These are phyloP conservation scores for Daedalea quercina DNA, from an alignment of 768 basidiomycete species.

Conservation along the genomic window DNA sequence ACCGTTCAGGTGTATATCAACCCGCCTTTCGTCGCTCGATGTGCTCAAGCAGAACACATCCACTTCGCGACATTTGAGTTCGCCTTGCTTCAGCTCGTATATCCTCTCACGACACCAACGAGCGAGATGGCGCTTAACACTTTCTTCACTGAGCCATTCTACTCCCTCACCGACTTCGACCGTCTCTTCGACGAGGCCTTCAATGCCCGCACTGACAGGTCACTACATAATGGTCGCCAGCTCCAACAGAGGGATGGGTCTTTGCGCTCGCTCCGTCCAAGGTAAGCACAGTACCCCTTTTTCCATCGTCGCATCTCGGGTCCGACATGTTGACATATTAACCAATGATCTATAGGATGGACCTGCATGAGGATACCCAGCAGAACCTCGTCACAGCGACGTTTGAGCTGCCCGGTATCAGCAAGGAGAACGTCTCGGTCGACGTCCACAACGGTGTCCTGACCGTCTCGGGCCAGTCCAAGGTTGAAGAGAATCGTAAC, in stretches of 20 bases:
- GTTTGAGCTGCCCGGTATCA: conserved; percentile 51
- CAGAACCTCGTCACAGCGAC: conserved; percentile 40
- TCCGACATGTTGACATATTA: too few species aligned
- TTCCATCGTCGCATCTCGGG: neutral
- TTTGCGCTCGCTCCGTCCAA: conserved; percentile 10
- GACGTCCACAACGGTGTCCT: conserved; percentile 41
- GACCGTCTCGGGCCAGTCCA: conserved; percentile 39
- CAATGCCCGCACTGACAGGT: conserved; percentile 10
- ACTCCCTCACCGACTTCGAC: conserved; percentile 32
- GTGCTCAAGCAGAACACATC: neutral
- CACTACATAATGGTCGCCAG: conserved; percentile 1
- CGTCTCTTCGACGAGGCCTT: conserved; percentile 37
- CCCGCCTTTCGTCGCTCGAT: neutral
- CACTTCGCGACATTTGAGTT: neutral
- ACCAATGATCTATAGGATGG: conserved; percentile 27
- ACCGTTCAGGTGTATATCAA: neutral
- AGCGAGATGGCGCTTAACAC: conserved; percentile 26
- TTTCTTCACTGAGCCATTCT: conserved; percentile 36
- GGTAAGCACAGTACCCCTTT: conserved; percentile 9
- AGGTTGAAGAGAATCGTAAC: conserved; percentile 24
- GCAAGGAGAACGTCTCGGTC: conserved; percentile 40
- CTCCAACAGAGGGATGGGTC: conserved; percentile 3
- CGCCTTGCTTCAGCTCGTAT: neutral
- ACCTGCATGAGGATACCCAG: conserved; percentile 38
- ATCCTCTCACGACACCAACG: neutral